Base-by-base conservation (phyloP, 1,139 yeast species). In the Yamadazyma taylorii region DNA sequence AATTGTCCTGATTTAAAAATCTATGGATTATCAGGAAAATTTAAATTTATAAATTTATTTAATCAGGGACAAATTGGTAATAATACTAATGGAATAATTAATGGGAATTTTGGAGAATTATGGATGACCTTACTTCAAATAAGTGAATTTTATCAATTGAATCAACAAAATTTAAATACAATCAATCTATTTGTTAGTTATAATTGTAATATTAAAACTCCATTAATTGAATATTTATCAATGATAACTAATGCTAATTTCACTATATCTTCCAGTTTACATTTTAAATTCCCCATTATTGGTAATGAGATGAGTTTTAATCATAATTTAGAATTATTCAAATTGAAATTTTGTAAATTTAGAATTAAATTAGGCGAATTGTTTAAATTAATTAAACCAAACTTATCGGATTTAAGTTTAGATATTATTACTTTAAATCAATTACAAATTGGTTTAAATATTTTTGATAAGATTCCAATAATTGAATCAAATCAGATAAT, bases 101-200 rank as follows among this genome's bases (percentile, higher is more conserved):
- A 54, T 15, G 95, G 95, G 0, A 83, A 81, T 43, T 74, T 79
- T 10, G 92, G 94, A 2, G 81, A 83, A 44, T 69, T 83, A 42
- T 85, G 95, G 95, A 74, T 83, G 22, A 81, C 86, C 7, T 63
- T 83, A 41, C 58, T 83, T 32, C 94, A 85, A 55, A 64, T 85
- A 28, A 90, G 92, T 3, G 81, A 79, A 53, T 64, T 66, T 29
- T 64, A 63, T 42, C 48, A 52, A 12, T 24, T 40, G 17, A 46
- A 50, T 43, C 26, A 45, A 34, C 46, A 40, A 10, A 50, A 45
- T 23, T 42, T 45, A 19, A 55, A 57, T 27, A 76, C 83, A 37
- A 75, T 83, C 34, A 78, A 83, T 41, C 58, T 85, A 14, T 79
- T 85, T 51, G 61, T 85, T 14, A 66, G 84, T 10, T 89, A 85